A percentile compares a stretch with the other conserved stretches of the same genome.
phyloP scores from a whole-genome alignment of 139 green algal species.

The Haematococcus sp. region DNA sequence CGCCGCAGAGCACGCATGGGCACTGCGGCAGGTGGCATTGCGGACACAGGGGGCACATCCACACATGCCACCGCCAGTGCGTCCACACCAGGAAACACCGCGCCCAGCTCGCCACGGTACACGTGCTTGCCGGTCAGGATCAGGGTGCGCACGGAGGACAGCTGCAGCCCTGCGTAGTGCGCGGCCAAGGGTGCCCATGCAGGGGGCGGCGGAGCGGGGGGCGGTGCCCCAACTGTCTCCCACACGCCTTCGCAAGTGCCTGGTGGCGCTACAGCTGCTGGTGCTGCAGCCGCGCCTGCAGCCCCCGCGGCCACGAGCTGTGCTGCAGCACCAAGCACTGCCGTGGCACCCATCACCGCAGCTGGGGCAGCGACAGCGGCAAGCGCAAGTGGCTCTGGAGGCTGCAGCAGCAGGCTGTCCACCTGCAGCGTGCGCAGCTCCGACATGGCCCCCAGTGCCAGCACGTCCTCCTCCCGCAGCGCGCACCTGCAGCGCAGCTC shows the following conservation, averaged over 20 bases:
- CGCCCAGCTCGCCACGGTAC: slow-evolving; percentile 6
- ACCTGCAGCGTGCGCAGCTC: background rate
- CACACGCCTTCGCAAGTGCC: too few species aligned
- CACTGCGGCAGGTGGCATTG: background rate
- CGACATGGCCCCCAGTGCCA: background rate
- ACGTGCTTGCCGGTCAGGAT: background rate
- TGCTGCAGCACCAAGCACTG: too few species aligned
- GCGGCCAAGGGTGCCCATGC: background rate
- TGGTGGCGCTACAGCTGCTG: background rate
- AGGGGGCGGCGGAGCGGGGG: too few species aligned
- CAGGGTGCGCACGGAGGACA: background rate
- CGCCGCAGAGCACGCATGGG: background rate
- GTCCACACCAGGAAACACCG: background rate
- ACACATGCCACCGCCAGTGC: background rate
- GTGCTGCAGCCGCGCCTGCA: background rate
- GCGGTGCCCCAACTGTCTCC: too few species aligned
- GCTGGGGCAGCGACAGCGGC: too few species aligned
- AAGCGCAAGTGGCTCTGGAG: too few species aligned
- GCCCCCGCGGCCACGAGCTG: too few species aligned
- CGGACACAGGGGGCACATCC: background rate
- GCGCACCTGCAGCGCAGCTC: background rate
- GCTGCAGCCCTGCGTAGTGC: background rate
- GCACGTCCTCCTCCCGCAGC: background rate
- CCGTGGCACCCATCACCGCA: too few species aligned
- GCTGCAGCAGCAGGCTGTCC: background rate